Base-by-base conservation (phyloP, 2,329 filamentous ascomycete species). In the Penicillium sp. region DNA sequence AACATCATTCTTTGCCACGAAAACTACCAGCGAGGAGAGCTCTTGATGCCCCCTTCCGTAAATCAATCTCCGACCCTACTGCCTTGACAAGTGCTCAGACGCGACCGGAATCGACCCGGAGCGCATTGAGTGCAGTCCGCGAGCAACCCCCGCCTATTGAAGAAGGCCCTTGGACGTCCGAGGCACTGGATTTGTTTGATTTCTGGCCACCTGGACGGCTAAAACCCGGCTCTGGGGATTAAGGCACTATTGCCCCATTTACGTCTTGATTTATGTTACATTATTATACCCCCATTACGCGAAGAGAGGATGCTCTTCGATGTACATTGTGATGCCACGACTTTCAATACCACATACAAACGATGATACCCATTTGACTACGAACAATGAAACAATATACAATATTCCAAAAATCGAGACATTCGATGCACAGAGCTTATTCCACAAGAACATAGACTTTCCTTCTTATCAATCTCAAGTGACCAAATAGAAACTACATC, bases 181-280 rank as follows among this genome's bases (percentile, higher is more conserved):
- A 80, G 62, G 78, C 78, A 15, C 66, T 78, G 28, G 76, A 80
- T 67, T 67, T 80, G 22, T 80, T 80, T 65, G 78, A 80, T 49
- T 80, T 76, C 63, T 80, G 78, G 78, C 78, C 78, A 17, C 72
- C 73, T 7, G 76, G 72, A n/a, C 70, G 75, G 53, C 66, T 69
- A 19, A 80, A 78, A 56, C 76, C 78, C 37, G 53, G 3, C 37
- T 71, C 60, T 65, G 51, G 4, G 42, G 37, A 49, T 12, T 47
- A 26, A 35, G 38, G 53, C 37, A 13, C 38, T 8, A 28, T 47
- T 5, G 9, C 4, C 42, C 42, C 15, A 28, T 26, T 28, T 17
- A 2, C 40, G 17, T 10, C 9, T 53, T 37, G 12, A 17, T 19
- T 38, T 8, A 53, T 50, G 42, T 38, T 28, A 7, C 13, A 54